These are phyloP conservation scores for Aspergillus pseudoviridinutans DNA, from an alignment of 2,329 filamentous ascomycete genomes.

Conservation along the genomic window DNA sequence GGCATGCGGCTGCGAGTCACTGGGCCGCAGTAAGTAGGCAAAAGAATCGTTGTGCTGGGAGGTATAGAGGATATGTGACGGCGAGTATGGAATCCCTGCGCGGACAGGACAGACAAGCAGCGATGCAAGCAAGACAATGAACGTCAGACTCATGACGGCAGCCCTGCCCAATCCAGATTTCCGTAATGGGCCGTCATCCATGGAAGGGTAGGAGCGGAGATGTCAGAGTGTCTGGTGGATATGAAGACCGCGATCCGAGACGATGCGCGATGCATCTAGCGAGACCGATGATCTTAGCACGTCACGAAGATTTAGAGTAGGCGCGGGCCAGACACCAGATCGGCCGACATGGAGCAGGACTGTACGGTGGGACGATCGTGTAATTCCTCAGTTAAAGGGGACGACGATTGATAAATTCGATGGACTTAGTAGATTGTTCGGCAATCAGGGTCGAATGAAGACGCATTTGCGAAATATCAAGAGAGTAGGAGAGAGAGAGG, in stretches of 20 bases:
- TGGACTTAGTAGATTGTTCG: background rate
- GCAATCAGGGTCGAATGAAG: background rate
- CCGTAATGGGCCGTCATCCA: conserved; percentile 14
- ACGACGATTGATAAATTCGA: background rate
- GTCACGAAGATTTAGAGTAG: conserved; percentile 8
- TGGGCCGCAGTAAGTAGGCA: conserved; percentile 68
- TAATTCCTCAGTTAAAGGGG: background rate
- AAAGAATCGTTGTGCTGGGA: conserved; percentile 49
- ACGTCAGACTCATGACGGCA: conserved; percentile 9
- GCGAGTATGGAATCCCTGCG: conserved; percentile 66
- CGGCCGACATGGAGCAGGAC: conserved; percentile 9
- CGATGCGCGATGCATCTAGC: conserved; percentile 11
- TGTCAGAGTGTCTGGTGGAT: conserved; percentile 3
- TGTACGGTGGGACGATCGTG: background rate
- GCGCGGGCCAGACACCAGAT: conserved; percentile 4
- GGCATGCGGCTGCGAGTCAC: conserved; percentile 41
- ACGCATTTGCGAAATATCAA: background rate
- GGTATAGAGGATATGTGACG: conserved; percentile 65
- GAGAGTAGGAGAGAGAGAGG: background rate
- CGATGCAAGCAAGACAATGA: conserved; percentile 16
- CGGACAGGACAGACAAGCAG: conserved; percentile 17
- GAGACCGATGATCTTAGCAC: conserved; percentile 12
- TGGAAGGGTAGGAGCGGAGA: conserved; percentile 3
- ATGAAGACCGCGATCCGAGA: conserved; percentile 5
- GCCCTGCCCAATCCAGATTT: conserved; percentile 10